phyloP scores from a whole-genome alignment of 441 rosid genomes.

The Erodium texanum region DNA sequence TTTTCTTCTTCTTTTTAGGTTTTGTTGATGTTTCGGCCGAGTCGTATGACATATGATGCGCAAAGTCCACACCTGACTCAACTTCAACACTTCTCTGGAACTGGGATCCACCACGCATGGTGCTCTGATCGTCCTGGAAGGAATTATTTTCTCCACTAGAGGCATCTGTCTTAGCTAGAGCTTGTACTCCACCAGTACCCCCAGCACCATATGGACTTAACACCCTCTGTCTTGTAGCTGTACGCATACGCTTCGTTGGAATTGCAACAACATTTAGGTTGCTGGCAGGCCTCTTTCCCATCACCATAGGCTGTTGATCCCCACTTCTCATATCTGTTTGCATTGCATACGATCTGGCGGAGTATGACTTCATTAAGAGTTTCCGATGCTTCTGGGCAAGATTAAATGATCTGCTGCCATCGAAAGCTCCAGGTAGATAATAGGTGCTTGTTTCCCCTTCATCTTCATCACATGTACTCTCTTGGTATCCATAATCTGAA shows the following conservation, averaged over 20 bases:
- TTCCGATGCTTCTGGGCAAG: constrained; percentile 55
- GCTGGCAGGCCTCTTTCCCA: constrained; percentile 64
- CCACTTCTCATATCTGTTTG: constrained; percentile 46
- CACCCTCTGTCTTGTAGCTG: constrained; percentile 84
- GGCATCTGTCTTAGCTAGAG: constrained; percentile 64
- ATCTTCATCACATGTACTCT: constrained; percentile 62
- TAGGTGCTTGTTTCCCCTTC: constrained; percentile 80
- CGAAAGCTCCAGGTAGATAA: constrained; percentile 60
- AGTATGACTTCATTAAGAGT: constrained; percentile 38
- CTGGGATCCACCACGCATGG: constrained; percentile 67
- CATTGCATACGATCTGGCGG: constrained; percentile 55
- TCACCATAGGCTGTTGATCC: constrained; percentile 38
- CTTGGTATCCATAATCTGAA: constrained; percentile 57
- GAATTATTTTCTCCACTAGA: constrained; percentile 98
- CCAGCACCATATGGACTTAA: constrained; percentile 54
- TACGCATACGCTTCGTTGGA: constrained; percentile 89
- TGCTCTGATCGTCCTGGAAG: constrained; percentile 91
- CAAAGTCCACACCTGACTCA: constrained; percentile 65
- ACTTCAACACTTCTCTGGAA: constrained; percentile 76
- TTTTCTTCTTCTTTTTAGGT: constrained; percentile 67
- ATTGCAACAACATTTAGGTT: constrained; percentile 52
- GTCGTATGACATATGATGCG: constrained; percentile 62
- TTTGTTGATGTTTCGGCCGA: constrained; percentile 68
- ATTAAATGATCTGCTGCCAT: constrained; percentile 45
- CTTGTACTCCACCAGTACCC: constrained; percentile 40